Conservation (phyloP, 805 yeast species). For the Aciculoconidium aculeatum region DNA sequence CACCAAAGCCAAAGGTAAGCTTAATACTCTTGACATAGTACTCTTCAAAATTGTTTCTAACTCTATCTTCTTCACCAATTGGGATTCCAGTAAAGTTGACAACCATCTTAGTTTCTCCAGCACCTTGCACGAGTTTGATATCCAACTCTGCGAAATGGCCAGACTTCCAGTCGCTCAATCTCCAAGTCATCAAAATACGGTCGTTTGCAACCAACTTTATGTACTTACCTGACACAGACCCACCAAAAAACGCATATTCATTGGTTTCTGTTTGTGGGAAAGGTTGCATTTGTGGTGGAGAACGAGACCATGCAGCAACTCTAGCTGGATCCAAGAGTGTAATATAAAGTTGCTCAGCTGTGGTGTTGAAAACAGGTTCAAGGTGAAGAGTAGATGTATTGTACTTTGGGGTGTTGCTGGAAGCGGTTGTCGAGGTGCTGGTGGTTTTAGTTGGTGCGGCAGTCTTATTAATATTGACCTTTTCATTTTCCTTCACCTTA, state of each 20-base stretch:
- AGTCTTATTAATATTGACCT: slow-evolving; percentile 8
- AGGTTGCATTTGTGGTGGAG: slow-evolving; percentile 51
- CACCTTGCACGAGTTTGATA: slow-evolving; percentile 67
- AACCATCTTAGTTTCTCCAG: slow-evolving; percentile 76
- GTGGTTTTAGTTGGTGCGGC: slow-evolving; percentile 7
- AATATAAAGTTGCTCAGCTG: slow-evolving; percentile 77
- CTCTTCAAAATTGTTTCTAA: slow-evolving; percentile 77
- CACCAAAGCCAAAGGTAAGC: slow-evolving; percentile 90
- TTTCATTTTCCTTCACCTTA: slow-evolving; percentile 2
- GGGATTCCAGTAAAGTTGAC: slow-evolving; percentile 87
- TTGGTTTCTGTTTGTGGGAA: slow-evolving; percentile 51
- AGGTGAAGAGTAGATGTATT: slow-evolving; percentile 77
- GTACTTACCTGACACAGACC: slow-evolving; percentile 73
- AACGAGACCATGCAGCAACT: slow-evolving; percentile 88
- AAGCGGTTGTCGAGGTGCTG: slow-evolving; percentile 10
- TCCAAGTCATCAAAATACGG: slow-evolving; percentile 72
- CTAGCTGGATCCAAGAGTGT: slow-evolving; percentile 74
- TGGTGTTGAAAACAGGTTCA: slow-evolving; percentile 76
- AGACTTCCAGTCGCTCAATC: slow-evolving; percentile 82
- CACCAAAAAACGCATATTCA: slow-evolving; percentile 73
- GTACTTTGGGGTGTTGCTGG: slow-evolving; percentile 44
- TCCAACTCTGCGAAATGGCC: slow-evolving; percentile 71
- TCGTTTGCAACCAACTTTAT: slow-evolving; percentile 52
- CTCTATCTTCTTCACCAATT: slow-evolving; percentile 89
- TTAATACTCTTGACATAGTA: slow-evolving; percentile 87